Evolutionary conservation across 768 basidiomycete genomes (phyloP).

Genomic region (Heimioporus sp.): DNA sequence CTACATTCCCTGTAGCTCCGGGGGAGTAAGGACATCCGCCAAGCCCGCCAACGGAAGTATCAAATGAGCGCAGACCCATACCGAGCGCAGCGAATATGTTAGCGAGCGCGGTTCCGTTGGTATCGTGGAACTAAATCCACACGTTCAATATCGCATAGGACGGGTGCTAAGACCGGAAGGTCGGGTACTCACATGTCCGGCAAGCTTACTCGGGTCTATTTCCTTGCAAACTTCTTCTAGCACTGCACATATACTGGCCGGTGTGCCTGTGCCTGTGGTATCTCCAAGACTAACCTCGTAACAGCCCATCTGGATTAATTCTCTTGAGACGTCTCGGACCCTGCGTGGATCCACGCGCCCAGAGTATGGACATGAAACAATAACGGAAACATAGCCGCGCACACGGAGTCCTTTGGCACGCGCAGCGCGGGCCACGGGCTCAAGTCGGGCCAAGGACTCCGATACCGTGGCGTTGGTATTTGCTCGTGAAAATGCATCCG

Average conservation of each 20-base stretch:
- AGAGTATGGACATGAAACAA: slow-evolving; percentile 84
- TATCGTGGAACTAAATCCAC: slow-evolving; percentile 77
- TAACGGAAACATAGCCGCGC: slow-evolving; percentile 83
- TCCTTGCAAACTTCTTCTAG: slow-evolving; percentile 65
- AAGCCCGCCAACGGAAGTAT: slow-evolving; percentile 82
- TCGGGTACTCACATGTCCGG: slow-evolving; percentile 51
- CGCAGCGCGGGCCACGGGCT: slow-evolving; percentile 61
- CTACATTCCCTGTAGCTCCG: slow-evolving; percentile 92
- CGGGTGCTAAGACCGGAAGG: neutral
- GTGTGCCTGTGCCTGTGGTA: slow-evolving; percentile 86
- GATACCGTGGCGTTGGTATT: slow-evolving; percentile 78
- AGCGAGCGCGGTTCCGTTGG: slow-evolving; percentile 78
- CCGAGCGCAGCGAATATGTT: slow-evolving; percentile 72
- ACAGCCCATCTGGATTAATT: slow-evolving; percentile 85
- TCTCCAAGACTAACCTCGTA: slow-evolving; percentile 93
- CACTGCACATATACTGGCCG: slow-evolving; percentile 62
- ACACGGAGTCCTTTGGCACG: slow-evolving; percentile 62
- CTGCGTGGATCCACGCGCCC: slow-evolving; percentile 63
- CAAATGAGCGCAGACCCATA: slow-evolving; percentile 78
- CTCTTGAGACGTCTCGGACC: slow-evolving; percentile 69
- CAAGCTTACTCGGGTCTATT: slow-evolving; percentile 65
- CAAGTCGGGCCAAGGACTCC: slow-evolving; percentile 66
- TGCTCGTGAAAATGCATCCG: slow-evolving; percentile 81
- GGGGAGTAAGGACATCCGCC: slow-evolving; percentile 97
- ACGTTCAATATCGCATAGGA: neutral